These are phyloP conservation scores for Cercospora zeae-maydis DNA, from an alignment of 2,329 filamentous ascomycete genomes.

Conservation along the genomic window DNA sequence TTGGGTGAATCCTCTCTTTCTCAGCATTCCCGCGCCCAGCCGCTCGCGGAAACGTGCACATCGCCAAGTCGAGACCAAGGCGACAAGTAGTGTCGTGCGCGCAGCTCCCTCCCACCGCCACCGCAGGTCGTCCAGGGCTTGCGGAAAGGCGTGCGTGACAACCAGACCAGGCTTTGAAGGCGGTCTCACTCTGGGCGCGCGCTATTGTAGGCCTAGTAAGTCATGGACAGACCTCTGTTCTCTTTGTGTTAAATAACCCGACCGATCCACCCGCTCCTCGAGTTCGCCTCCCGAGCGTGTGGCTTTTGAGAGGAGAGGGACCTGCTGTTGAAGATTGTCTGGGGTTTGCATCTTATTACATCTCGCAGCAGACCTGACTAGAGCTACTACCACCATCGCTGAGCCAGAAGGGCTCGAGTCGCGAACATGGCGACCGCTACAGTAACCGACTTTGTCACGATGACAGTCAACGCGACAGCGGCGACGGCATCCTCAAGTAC, in stretches of 20 bases:
- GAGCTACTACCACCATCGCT: not conserved
- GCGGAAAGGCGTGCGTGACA: not conserved
- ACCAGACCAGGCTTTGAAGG: conserved; percentile 1
- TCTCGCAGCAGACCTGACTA: not conserved
- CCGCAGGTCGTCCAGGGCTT: conserved; percentile 5
- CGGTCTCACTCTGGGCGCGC: conserved; percentile 2
- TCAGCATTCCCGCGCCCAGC: not conserved
- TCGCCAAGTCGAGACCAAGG: conserved; percentile 13
- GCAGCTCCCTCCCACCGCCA: not conserved
- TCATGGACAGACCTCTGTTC: not conserved
- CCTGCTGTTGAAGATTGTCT: not conserved
- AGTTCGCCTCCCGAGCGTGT: not conserved
- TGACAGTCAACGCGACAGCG: conserved; percentile 19
- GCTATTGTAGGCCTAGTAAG: conserved; percentile 11
- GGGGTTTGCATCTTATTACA: not conserved
- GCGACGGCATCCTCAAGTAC: conserved; percentile 24
- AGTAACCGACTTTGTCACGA: conserved; percentile 23
- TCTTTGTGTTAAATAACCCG: not conserved
- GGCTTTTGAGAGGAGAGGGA: not conserved
- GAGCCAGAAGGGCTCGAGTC: conserved; percentile 2
- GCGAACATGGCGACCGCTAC: conserved; percentile 22
- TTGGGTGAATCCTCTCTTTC: not conserved
- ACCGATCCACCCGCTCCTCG: not conserved
- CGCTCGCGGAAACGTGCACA: not conserved
- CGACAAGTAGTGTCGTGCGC: not conserved